phyloP scores from a whole-genome alignment of 208 protist species.

The Leishmania major region DNA sequence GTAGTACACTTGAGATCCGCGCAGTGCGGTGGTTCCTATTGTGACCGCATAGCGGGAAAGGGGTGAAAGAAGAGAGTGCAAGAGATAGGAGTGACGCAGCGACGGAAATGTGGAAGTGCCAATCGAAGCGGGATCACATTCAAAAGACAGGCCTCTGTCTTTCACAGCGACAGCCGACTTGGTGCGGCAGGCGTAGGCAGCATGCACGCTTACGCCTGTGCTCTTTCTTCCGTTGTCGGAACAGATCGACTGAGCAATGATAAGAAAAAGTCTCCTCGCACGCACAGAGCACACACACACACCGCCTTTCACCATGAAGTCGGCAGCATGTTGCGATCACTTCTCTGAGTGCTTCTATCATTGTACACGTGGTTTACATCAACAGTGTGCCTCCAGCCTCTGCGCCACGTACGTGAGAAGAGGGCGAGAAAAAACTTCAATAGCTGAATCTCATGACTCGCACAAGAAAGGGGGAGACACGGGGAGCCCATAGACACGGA shows the following conservation, averaged over 20 bases:
- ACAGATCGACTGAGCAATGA: neutral
- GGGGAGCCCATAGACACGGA: neutral
- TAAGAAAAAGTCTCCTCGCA: neutral
- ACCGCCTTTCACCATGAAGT: neutral
- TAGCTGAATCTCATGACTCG: neutral
- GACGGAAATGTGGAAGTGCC: neutral
- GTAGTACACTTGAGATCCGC: neutral
- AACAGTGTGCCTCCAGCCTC: neutral
- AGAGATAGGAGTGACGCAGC: neutral
- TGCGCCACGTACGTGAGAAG: neutral
- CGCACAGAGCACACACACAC: neutral
- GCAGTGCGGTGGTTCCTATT: neutral
- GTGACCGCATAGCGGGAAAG: neutral
- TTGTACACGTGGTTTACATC: conserved; percentile 10
- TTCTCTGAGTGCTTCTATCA: neutral
- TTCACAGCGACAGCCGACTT: neutral
- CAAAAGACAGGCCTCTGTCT: neutral
- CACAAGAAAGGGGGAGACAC: neutral
- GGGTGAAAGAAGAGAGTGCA: neutral
- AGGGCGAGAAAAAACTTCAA: neutral
- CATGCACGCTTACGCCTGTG: neutral
- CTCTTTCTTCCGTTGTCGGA: neutral
- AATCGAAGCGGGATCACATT: neutral
- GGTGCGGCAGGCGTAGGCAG: neutral
- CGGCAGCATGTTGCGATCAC: neutral